These are phyloP conservation scores for Barnettozyma sucrosica DNA, from an alignment of 805 yeast genomes.

Conservation along the genomic window DNA sequence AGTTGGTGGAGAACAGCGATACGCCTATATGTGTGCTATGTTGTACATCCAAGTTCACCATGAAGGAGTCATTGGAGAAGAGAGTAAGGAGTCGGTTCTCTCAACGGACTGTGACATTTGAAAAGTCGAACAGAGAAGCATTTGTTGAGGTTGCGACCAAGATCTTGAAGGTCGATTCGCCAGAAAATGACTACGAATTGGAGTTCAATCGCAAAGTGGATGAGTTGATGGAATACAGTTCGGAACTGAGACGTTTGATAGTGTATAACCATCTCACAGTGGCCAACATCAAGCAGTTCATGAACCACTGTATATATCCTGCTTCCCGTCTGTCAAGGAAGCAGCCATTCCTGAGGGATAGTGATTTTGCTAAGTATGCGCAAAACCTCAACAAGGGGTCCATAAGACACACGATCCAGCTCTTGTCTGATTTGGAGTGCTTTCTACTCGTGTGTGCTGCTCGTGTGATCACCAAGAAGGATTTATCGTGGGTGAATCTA, in stretches of 20 bases:
- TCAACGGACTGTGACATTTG: constrained; percentile 63
- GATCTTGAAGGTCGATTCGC: constrained; percentile 30
- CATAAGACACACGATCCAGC: constrained; percentile 22
- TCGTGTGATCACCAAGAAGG: constrained; percentile 56
- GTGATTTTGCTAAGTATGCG: constrained; percentile 24
- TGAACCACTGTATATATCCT: constrained; percentile 38
- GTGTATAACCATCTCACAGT: constrained; percentile 50
- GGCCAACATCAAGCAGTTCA: constrained; percentile 49
- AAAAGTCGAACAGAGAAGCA: constrained; percentile 39
- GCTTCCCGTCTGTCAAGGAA: constrained; percentile 29
- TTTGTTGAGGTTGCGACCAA: constrained; percentile 45
- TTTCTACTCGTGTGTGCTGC: constrained; percentile 71
- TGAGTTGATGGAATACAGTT: constrained; percentile 23
- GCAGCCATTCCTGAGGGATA: constrained; percentile 23
- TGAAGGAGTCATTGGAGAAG: constrained; percentile 80
- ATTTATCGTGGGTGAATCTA: constrained; percentile 60
- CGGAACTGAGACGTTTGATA: constrained; percentile 33
- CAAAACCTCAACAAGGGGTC: constrained; percentile 27
- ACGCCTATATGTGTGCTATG: constrained; percentile 82
- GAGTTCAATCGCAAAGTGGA: constrained; percentile 42
- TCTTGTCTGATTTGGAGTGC: constrained; percentile 66
- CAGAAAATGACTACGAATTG: constrained; percentile 24
- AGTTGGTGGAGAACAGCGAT: constrained; percentile 65
- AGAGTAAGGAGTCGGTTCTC: constrained; percentile 87
- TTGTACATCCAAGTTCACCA: constrained; percentile 63